Conservation (phyloP, 2,329 filamentous ascomycete species). For the Fusarium continuum region DNA sequence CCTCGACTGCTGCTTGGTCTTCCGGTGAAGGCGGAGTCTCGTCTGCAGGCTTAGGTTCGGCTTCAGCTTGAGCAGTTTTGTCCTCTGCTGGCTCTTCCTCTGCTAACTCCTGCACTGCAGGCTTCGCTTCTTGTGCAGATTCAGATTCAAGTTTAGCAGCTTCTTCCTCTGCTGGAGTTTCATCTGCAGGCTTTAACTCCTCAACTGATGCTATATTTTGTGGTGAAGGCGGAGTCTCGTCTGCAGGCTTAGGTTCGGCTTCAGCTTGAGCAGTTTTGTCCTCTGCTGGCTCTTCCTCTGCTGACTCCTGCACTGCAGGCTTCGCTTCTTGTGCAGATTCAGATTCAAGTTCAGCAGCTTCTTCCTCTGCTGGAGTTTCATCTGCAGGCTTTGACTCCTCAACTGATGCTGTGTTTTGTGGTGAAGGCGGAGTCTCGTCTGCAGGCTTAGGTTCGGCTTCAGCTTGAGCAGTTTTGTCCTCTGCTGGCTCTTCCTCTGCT, state of each 20-base stretch:
- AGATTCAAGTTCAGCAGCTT: background rate
- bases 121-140: background rate
- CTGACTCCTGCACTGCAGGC: no score
- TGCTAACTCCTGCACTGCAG: no score
- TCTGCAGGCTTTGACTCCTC: background rate
- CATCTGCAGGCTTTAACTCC: background rate
- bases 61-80: no score
- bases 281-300: no score
- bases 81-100: no score
- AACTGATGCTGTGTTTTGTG: background rate
- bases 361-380: background rate
- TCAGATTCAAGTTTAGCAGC: background rate
- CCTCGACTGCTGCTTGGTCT: no score
- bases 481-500: background rate
- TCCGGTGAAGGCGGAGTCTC: no score
- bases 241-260: no score
- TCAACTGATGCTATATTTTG: no score
- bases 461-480: background rate
- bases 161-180: background rate
- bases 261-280: no score
- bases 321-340: background rate
- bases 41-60: no score
- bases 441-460: background rate
- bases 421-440: background rate
- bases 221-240: no score